These are phyloP conservation scores for Meyerozyma carpophila DNA, from an alignment of 1,139 yeast genomes.

Conservation along the genomic window DNA sequence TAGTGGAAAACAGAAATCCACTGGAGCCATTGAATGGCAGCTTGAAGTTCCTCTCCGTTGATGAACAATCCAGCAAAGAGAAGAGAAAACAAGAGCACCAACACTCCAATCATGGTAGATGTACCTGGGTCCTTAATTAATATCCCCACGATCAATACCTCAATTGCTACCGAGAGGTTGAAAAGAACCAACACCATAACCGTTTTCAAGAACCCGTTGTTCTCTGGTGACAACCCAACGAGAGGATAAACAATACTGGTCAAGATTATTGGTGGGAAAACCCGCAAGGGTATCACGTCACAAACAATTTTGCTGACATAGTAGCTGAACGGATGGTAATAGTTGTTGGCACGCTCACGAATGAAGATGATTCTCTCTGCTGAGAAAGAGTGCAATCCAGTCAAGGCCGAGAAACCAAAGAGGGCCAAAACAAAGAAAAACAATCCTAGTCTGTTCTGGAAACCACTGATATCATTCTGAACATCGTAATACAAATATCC, in stretches of 20 bases:
- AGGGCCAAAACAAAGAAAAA: constrained; percentile 86
- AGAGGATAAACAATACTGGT: constrained; percentile 87
- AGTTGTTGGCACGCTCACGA: constrained; percentile 90
- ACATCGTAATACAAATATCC: constrained; percentile 82
- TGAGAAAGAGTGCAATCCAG: constrained; percentile 85
- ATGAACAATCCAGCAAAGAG: constrained; percentile 91
- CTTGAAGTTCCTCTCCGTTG: constrained; percentile 71
- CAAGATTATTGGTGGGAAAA: constrained; percentile 81
- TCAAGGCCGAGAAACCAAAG: constrained; percentile 89
- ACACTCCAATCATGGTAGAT: constrained; percentile 83
- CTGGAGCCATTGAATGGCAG: constrained; percentile 72
- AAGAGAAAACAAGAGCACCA: constrained; percentile 75
- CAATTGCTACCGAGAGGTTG: constrained; percentile 81
- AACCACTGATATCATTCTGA: constrained; percentile 86
- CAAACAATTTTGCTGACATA: constrained; percentile 80
- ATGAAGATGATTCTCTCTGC: constrained; percentile 83
- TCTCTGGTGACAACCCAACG: constrained; percentile 78
- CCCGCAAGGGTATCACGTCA: constrained; percentile 84
- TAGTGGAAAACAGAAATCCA: constrained; percentile 89
- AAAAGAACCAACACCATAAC: constrained; percentile 68
- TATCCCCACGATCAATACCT: constrained; percentile 82
- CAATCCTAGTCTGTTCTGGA: constrained; percentile 89
- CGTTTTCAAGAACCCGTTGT: constrained; percentile 71
- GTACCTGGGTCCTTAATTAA: constrained; percentile 87
- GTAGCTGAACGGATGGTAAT: constrained; percentile 82